phyloP scores from a whole-genome alignment of 169 alveolate genomes.

The Plasmodium cynomolgi region DNA sequence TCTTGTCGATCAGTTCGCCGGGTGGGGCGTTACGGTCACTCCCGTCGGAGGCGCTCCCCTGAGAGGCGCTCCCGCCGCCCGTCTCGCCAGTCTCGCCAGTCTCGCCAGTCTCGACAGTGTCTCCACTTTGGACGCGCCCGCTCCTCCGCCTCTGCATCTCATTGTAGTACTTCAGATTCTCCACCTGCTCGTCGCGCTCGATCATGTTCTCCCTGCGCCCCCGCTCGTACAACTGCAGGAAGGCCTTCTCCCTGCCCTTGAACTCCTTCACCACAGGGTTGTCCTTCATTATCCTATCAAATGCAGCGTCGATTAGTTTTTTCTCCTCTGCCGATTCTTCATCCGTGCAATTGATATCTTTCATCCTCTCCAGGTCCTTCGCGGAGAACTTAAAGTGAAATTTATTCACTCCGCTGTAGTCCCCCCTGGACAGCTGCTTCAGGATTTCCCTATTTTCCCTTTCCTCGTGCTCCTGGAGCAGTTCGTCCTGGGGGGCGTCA shows the following conservation, averaged over 20 bases:
- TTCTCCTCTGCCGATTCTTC: slow-evolving; percentile 8
- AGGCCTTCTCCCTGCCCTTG: neutral
- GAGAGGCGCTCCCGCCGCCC: neutral
- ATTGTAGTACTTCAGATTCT: slow-evolving; percentile 49
- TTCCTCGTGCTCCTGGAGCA: slow-evolving; percentile 21
- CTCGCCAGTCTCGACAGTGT: neutral
- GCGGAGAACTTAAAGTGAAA: slow-evolving; percentile 48
- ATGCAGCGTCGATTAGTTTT: slow-evolving; percentile 16
- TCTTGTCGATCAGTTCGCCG: neutral
- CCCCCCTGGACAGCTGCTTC: slow-evolving; percentile 16
- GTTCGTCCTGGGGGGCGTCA: neutral
- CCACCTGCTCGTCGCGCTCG: slow-evolving; percentile 30
- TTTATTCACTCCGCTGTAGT: slow-evolving; percentile 25
- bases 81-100: neutral
- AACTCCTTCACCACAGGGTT: neutral
- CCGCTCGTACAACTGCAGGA: slow-evolving; percentile 20
- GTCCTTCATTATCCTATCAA: neutral
- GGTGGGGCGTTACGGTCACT: no score
- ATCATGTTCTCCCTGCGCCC: slow-evolving; percentile 20
- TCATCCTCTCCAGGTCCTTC: slow-evolving; percentile 35
- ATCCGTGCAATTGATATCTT: neutral
- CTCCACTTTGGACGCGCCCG: neutral
- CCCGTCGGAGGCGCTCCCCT: no score
- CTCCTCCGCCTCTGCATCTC: neutral
- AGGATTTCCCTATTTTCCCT: slow-evolving; percentile 14